Conservation (phyloP, 164 flowering plant species). For the Litsea cubeba region DNA sequence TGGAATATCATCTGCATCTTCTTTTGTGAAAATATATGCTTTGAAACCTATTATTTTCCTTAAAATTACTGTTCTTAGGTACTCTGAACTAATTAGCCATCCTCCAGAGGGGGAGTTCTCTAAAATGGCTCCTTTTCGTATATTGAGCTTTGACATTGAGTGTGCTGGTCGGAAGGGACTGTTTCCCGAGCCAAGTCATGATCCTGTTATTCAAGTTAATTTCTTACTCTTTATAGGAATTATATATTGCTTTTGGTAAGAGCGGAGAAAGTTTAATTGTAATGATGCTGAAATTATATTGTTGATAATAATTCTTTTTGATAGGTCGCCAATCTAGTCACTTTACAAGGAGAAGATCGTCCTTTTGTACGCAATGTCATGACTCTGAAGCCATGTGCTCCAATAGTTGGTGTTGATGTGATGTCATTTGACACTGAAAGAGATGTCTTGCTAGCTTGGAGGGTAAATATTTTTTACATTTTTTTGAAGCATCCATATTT, state of each 20-base stretch:
- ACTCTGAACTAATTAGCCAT: slow-evolving; percentile 79
- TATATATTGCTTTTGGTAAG: background rate
- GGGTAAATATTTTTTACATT: slow-evolving; percentile 46
- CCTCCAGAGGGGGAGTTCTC: slow-evolving; percentile 85
- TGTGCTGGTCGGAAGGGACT: slow-evolving; percentile 99
- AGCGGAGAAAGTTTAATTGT: background rate
- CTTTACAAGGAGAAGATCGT: slow-evolving; percentile 80
- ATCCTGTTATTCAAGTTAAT: slow-evolving; percentile 95
- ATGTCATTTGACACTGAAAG: slow-evolving; percentile 88
- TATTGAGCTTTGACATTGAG: slow-evolving; percentile 96
- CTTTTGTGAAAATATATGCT: background rate
- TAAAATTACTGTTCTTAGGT: slow-evolving; percentile 38
- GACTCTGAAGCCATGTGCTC: slow-evolving; percentile 93
- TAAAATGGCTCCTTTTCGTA: slow-evolving; percentile 97
- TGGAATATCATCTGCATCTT: background rate
- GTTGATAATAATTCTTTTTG: background rate
- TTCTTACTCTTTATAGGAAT: background rate
- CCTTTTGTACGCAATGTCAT: slow-evolving; percentile 93
- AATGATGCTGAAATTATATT: background rate
- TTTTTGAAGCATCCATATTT: background rate
- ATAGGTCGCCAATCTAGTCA: slow-evolving; percentile 91
- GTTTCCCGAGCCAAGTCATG: slow-evolving; percentile 94
- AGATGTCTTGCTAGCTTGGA: slow-evolving; percentile 94
- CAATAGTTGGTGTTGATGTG: slow-evolving; percentile 95
- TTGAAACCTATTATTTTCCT: slow-evolving; percentile 21